phyloP scores from a whole-genome alignment of 2,329 filamentous ascomycete genomes.

The Parastagonospora nodorum region DNA sequence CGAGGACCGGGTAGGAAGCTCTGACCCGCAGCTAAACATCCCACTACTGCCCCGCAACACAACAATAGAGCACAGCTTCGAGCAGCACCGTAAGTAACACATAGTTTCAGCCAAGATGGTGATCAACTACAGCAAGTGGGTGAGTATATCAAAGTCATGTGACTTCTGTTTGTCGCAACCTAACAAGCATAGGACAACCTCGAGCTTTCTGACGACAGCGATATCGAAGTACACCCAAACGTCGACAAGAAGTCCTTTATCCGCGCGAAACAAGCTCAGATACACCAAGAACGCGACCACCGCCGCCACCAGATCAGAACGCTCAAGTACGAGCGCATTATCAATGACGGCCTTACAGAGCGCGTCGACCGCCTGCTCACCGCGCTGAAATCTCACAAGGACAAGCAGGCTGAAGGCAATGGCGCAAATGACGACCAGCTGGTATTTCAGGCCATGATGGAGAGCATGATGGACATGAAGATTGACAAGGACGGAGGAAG shows the following conservation, averaged over 20 bases:
- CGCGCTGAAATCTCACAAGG: slow-evolving; percentile 74
- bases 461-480: slow-evolving; percentile 66
- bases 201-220: slow-evolving; percentile 97
- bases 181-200: slow-evolving; percentile 70
- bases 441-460: slow-evolving; percentile 87
- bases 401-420: slow-evolving; percentile 40
- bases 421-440: slow-evolving; percentile 68
- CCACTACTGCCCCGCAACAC: slow-evolving; percentile 23
- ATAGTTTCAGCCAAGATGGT: slow-evolving; percentile 49
- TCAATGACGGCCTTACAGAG: slow-evolving; percentile 88
- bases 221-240: slow-evolving; percentile 97
- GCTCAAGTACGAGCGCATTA: slow-evolving; percentile 86
- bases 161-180: neutral
- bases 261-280: slow-evolving; percentile 95
- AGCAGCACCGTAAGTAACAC: slow-evolving; percentile 13
- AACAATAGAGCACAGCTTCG: slow-evolving; percentile 13
- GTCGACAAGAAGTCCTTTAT: slow-evolving; percentile 99
- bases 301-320: slow-evolving; percentile 88
- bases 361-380: slow-evolving; percentile 81
- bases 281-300: slow-evolving; percentile 86
- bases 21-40: slow-evolving; percentile 6
- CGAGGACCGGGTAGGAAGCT: slow-evolving; percentile 3
- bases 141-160: slow-evolving; percentile 42
- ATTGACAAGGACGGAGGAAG: slow-evolving; percentile 52
- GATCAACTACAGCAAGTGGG: slow-evolving; percentile 77